Base-by-base conservation (phyloP, 1,139 yeast species). In the Taphrina flavorubra region DNA sequence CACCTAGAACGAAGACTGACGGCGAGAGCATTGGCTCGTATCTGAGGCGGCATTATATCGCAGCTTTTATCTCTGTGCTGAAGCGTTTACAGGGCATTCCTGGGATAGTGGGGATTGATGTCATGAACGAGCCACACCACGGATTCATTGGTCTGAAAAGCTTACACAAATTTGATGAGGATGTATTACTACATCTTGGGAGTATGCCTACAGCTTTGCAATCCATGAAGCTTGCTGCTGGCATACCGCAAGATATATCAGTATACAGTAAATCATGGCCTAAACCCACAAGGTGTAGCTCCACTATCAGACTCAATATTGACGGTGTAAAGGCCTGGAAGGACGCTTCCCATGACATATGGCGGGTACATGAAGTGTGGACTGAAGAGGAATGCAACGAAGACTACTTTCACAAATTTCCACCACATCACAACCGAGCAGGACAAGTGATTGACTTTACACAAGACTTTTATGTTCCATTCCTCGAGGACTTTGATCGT, bases 71-170 rank as follows among this genome's bases (percentile, higher is more conserved):
- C 53, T 79, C 84, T 71, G 79, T 92, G 13, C 85, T 94, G 79
- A 68, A 74, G 39, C 77, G 83, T 2, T 79, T 92, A 3, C 79
- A 81, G 62, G 76, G 76, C 0, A 82, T 86, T 34, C 77, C 80
- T 18, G 79, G 81, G 34, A 78, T 90, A 11, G 74, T 92, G 16
- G 98, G 97, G 2, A 83, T 91, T 75, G 98, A 92, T 78, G 84
- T 90, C 68, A 78, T 92, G 81, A 92, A 92, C 77, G 98, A 92
- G 76, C 98, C 98, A 1, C 89, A 86, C 73, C 74, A 74, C 49
- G 79, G 79, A 5, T 70, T 75, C 72, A 76, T 71, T 61, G 76
- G 70, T 72, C 73, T 71, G 60, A 62, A 65, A 11, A 74, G 76
- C 40, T 69, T 77, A 11, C 39, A 61, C 37, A 69, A 60, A 57